Evolutionary conservation across 176 grass and related monocot species (phyloP).

Genomic region (Typha latifolia): DNA sequence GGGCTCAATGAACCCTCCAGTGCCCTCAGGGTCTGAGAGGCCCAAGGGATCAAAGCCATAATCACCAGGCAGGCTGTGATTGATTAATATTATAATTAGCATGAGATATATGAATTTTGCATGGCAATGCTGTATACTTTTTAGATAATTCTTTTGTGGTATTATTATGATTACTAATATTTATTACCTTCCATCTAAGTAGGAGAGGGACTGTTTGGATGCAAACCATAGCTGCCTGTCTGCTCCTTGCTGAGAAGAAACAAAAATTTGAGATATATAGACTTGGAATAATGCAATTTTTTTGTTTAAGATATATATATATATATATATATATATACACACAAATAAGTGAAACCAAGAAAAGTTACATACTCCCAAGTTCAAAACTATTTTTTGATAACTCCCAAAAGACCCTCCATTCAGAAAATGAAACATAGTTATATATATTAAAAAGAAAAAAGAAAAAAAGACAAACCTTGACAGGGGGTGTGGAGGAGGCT

Average conservation of each 20-base stretch:
- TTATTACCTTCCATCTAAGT: slow-evolving; percentile 81
- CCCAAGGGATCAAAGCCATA: slow-evolving; percentile 76
- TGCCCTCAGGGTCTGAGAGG: slow-evolving; percentile 84
- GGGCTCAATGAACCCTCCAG: slow-evolving; percentile 93
- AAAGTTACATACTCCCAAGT: too few species aligned
- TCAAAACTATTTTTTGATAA: too few species aligned
- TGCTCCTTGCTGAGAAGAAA: slow-evolving; percentile 66
- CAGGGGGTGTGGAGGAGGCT: slow-evolving; percentile 54
- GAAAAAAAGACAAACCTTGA: slow-evolving; percentile 31
- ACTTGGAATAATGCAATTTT: too few species aligned
- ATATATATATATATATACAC: too few species aligned
- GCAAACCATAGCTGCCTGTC: slow-evolving; percentile 94
- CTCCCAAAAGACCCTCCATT: too few species aligned
- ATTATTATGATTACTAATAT: background rate
- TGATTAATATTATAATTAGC: background rate
- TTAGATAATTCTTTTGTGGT: background rate
- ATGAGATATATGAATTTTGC: background rate
- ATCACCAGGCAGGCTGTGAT: slow-evolving; percentile 70
- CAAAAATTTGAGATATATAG: slow-evolving; percentile 67
- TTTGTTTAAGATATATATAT: too few species aligned
- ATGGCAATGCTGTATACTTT: background rate
- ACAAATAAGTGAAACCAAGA: too few species aligned
- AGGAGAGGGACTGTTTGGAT: slow-evolving; percentile 83
- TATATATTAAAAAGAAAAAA: background rate
- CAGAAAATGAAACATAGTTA: background rate